Evolutionary conservation across 2,329 filamentous ascomycete species (phyloP), one percentile per base, ranked within the genome.

Genomic region (Cercospora sp.): DNA sequence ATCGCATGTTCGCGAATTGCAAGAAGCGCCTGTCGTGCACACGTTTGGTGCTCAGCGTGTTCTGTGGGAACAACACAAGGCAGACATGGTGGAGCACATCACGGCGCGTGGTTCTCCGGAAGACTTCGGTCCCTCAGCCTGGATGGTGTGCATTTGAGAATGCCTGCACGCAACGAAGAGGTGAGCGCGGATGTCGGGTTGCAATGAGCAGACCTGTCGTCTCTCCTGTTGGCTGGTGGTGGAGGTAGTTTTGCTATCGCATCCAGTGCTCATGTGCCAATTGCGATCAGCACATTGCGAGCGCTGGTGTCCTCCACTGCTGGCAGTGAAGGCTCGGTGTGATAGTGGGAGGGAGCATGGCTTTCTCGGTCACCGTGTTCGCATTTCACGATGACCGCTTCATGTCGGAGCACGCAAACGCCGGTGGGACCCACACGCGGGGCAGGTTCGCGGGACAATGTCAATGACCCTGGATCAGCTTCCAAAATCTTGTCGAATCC

Each of bases 401-500:
- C 26, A n/a, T 18, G 28, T 58, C 53, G 53, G 53, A 58, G 53
- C 30, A 30, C n/a, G 53, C 30, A 58, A 58, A 58, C 53, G 53
- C 53, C 53, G 53, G 37, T 30, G 16, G 53, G n/a, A 16, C 53
- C 53, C 26, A 28, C 53, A 58, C 53, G 53, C 26, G 53, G 53
- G 53, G 53, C 53, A 58, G 53, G 26, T 58, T 58, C n/a, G 53
- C 26, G 26, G 53, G 53, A 51, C 45, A 32, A 58, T 58, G 53
- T 32, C 53, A 13, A 51, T 26, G 53, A 58, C 53, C 53, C 53
- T 24, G 18, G 49, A 53, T 53, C 49, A 24, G 49, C 49, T 53
- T 34, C 53, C 53, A 58, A 58, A 58, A 61, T 28, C 59, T 24
- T 49, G 59, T 30, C 59, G 53, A 58, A 58, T 4, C 53, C 53